Evolutionary conservation across 2,329 filamentous ascomycete species (phyloP).

Genomic region (Fonsecaea pedrosoi): DNA sequence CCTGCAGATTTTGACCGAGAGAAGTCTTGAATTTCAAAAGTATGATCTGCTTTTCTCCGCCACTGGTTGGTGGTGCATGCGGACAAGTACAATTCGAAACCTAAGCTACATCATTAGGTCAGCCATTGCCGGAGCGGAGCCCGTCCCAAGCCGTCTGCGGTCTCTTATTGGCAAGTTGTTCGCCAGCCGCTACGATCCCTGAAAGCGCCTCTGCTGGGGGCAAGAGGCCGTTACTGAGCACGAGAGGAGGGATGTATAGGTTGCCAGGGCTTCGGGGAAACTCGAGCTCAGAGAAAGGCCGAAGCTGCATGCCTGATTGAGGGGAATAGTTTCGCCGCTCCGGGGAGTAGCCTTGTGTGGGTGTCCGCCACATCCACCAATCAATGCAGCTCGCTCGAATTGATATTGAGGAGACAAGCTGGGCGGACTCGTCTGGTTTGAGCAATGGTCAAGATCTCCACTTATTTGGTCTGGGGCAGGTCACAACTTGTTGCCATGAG

Average conservation of each 20-base stretch:
- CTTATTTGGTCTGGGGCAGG: slow-evolving; percentile 11
- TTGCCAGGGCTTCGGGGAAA: slow-evolving; percentile 21
- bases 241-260: background rate
- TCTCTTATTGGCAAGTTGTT: background rate
- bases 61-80: background rate
- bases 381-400: slow-evolving; percentile 30
- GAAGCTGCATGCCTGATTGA: slow-evolving; percentile 4
- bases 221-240: background rate
- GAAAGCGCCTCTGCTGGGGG: background rate
- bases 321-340: slow-evolving; percentile 35
- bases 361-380: slow-evolving; percentile 10
- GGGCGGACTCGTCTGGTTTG: background rate
- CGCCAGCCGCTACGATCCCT: background rate
- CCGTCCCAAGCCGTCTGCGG: background rate
- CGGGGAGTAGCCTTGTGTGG: slow-evolving; percentile 10
- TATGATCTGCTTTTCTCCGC: background rate
- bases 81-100: background rate
- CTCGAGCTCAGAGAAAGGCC: slow-evolving; percentile 18
- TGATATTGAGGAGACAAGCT: slow-evolving; percentile 13
- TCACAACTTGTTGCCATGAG: background rate
- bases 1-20: background rate
- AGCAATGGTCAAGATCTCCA: slow-evolving; percentile 5
- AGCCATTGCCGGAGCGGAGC: background rate
- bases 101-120: background rate
- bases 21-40: background rate